Conservation (phyloP, 2,329 filamentous ascomycete species). For the Phialocephala sp. region DNA sequence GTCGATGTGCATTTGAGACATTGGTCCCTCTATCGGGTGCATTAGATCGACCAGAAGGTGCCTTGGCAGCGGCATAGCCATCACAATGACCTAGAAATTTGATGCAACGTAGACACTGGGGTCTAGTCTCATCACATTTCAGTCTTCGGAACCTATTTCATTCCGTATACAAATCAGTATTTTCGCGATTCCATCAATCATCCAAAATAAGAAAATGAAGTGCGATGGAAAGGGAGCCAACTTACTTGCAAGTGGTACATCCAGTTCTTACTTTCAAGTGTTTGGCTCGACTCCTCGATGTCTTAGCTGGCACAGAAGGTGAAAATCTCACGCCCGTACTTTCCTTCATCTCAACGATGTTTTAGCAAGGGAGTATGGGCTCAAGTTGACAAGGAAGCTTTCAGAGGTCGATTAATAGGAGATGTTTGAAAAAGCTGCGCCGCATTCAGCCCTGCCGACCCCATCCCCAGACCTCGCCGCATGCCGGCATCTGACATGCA, state of each 20-base stretch:
- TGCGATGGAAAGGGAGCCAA: no score
- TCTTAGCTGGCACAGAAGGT: not conserved
- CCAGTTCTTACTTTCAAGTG: not conserved
- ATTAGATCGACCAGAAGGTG: not conserved
- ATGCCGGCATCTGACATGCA: no score
- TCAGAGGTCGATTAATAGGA: no score
- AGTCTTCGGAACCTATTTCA: conserved; percentile 7
- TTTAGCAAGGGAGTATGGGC: not conserved
- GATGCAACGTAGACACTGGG: not conserved
- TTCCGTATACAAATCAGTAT: no score
- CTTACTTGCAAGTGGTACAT: not conserved
- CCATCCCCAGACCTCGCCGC: no score
- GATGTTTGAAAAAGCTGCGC: no score
- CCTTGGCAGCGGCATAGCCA: conserved; percentile 2
- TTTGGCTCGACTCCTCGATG: not conserved
- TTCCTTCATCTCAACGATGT: no score
- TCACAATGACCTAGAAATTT: not conserved
- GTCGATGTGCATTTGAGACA: not conserved
- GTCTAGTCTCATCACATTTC: conserved; percentile 9
- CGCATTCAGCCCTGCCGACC: no score
- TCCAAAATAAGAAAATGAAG: no score
- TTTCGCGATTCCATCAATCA: no score
- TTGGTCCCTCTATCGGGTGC: not conserved
- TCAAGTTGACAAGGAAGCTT: not conserved
- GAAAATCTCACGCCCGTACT: not conserved